These are phyloP conservation scores for Echinosophora koreensis DNA, from an alignment of 306 rosid species.

Conservation along the genomic window DNA sequence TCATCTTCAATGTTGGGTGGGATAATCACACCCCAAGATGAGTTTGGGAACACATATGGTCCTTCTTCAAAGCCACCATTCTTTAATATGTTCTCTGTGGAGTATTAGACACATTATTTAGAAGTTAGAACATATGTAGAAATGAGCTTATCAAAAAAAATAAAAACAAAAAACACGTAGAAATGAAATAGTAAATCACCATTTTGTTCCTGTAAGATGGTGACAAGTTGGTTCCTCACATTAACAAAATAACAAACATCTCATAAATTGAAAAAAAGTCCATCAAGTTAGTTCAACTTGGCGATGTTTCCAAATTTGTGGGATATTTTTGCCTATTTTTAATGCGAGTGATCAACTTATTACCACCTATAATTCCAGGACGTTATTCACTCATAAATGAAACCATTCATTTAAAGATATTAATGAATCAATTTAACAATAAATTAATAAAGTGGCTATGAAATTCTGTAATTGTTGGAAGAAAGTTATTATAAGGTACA, in stretches of 20 bases:
- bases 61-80: slow-evolving; percentile 91
- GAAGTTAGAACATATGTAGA: background rate
- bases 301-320: no score
- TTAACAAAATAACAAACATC: no score
- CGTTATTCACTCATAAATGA: background rate
- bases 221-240: no score
- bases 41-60: slow-evolving; percentile 79
- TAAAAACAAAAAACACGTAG: no score
- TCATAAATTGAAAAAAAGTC: no score
- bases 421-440: background rate
- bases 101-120: background rate
- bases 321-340: no score
- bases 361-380: no score
- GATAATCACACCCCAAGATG: slow-evolving; percentile 89
- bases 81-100: slow-evolving; percentile 77
- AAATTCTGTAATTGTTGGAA: slow-evolving; percentile 6
- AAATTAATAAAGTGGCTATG: background rate
- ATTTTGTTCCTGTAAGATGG: no score
- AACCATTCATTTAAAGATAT: background rate
- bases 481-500: slow-evolving; percentile 19
- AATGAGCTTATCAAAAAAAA: no score
- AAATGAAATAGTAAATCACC: no score
- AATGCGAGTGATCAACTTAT: no score
- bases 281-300: no score
- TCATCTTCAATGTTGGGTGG: slow-evolving; percentile 95